phyloP scores from a whole-genome alignment of 129 eudicot genomes.

The Flaveria linearis region DNA sequence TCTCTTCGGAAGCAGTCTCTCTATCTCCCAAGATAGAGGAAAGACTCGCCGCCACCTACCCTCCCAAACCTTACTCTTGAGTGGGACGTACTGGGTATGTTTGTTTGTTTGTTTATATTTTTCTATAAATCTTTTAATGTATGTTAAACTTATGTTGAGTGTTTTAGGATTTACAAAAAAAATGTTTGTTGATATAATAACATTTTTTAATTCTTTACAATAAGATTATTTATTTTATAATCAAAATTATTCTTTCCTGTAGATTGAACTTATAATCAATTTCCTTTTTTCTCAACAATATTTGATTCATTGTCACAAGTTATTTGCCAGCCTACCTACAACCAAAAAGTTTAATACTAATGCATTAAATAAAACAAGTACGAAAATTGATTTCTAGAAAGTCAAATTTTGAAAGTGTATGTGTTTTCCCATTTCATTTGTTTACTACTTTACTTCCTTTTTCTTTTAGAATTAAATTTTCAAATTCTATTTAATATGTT shows the following conservation, averaged over 20 bases:
- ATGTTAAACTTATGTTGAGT: background rate
- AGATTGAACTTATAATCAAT: background rate
- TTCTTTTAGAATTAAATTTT: background rate
- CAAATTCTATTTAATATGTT: background rate
- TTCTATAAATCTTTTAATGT: no score
- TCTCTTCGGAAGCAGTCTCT: no score
- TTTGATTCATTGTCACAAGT: constrained; percentile 9
- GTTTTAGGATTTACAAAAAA: background rate
- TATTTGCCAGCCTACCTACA: constrained; percentile 19
- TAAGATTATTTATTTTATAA: background rate
- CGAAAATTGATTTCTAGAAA: constrained; percentile 4
- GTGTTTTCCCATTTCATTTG: constrained; percentile 3
- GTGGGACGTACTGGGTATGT: no score
- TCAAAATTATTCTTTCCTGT: background rate
- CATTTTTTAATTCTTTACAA: background rate
- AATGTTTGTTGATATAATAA: background rate
- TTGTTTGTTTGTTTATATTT: no score
- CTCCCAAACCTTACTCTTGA: no score
- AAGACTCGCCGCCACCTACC: no score
- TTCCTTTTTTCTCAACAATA: background rate
- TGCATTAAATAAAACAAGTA: constrained; percentile 4
- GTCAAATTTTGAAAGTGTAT: background rate
- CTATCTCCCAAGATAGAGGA: no score
- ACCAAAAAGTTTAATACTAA: constrained; percentile 2
- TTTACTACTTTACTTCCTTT: background rate